These are phyloP conservation scores for Monascus purpureus DNA, from an alignment of 495 filamentous ascomycete species.

Conservation along the genomic window DNA sequence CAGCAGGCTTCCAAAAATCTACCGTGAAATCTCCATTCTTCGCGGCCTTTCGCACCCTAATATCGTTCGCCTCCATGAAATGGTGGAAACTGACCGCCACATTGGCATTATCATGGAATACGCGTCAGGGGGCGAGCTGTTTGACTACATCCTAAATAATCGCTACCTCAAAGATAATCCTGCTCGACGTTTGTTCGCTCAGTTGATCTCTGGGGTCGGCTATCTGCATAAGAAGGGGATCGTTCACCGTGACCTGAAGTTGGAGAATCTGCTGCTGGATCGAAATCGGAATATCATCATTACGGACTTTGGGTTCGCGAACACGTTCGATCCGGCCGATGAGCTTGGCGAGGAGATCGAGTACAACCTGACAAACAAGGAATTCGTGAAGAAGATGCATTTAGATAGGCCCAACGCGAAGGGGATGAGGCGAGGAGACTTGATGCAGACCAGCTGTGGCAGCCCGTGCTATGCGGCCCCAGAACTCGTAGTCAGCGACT, in stretches of 20 bases:
- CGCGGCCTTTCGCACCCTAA: conserved; percentile 81
- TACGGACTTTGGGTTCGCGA: conserved; percentile 98
- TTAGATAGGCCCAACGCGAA: conserved; percentile 74
- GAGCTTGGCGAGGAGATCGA: conserved; percentile 86
- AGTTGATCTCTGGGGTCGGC: conserved; percentile 90
- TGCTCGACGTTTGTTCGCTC: conserved; percentile 83
- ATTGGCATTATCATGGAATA: conserved; percentile 99
- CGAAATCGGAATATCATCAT: conserved; percentile 98
- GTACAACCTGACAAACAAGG: conserved; percentile 67
- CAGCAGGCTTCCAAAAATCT: conserved; percentile 83
- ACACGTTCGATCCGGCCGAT: conserved; percentile 84
- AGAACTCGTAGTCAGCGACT: conserved; percentile 95
- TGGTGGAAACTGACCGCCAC: conserved; percentile 92
- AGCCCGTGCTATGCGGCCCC: conserved; percentile 86
- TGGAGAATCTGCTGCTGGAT: conserved; percentile 93
- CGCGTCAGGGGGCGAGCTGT: conserved; percentile 91
- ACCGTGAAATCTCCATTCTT: conserved; percentile 88
- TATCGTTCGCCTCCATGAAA: conserved; percentile 93
- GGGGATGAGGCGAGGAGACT: conserved; percentile 57
- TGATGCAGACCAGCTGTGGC: conserved; percentile 46
- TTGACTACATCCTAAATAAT: conserved; percentile 95
- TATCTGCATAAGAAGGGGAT: conserved; percentile 99
- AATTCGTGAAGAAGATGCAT: conserved; percentile 66
- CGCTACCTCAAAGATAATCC: conserved; percentile 89
- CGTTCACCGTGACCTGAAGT: conserved; percentile 91